Evolutionary conservation across 352 stramenopile genomes (phyloP), one percentile per base, ranked within the genome.

Genomic region (Pythium myriotylum): DNA sequence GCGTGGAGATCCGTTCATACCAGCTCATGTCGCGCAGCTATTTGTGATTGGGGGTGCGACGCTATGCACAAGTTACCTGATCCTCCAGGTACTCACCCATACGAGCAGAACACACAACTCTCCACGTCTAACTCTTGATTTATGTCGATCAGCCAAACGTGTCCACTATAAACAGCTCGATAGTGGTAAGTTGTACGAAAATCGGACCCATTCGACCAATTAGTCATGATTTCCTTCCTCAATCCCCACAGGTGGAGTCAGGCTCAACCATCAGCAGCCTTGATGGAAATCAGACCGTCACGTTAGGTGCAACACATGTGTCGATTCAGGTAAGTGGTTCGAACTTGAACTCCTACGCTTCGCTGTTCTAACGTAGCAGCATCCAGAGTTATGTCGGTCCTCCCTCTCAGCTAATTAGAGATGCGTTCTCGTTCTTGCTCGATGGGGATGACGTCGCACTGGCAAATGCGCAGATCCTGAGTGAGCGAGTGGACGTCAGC

Each of bases 11-110:
- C 60, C 50, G 14, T 94, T 94, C 43, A 27, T 94, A 7, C 85
- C 82, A 6, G 58, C 72, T 26, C 77, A 76, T 17, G 64, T 88
- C 42, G 76, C 64, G 0, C 74, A 89, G 54, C 55, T 91, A n/a
- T 86, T 89, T 41, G 68, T 92, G 8, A 92, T 67, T 14, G 85
- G 82, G 17, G 85, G 85, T 17, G 77, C 82, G 12, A 80, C 81
- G 32, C 42, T 88, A 9, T 94, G 85, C 16, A 62, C 70, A 12
- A 83, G 67, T 23, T 73, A 76, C 26, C 67, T 93, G 14, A 59
- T 76, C 13, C 58, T 90, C 8, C 71, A 88, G 78, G 83, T 88
- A 58, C 42, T 46, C 59, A 9, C 5, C 26, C 41, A 27, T 23
- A 5, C 4, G 22, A 27, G 14, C 22, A 26, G 5, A 14, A 43